Evolutionary conservation across 495 filamentous ascomycete genomes (phyloP).

Genomic region (Penicillium verhagenii): DNA sequence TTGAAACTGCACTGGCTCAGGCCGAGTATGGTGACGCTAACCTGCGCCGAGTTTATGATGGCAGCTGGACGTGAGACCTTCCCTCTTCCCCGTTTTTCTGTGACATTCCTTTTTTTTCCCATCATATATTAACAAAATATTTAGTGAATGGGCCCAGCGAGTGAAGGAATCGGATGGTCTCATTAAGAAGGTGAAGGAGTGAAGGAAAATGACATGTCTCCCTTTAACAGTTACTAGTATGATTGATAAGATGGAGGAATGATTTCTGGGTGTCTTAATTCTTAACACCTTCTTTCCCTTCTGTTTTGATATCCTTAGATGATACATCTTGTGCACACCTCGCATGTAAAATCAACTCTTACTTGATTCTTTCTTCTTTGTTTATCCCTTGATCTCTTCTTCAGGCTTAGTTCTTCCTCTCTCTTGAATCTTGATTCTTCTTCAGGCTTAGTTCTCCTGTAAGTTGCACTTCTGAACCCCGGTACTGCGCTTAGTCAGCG

Average conservation of each 20-base stretch:
- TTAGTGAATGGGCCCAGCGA: slow-evolving; percentile 75
- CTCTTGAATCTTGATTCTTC: too few species aligned
- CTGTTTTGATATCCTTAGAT: background rate
- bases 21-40: slow-evolving; percentile 69
- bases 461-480: background rate
- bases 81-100: background rate
- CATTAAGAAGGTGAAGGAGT: slow-evolving; percentile 51
- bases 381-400: background rate
- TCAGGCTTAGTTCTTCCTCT: background rate
- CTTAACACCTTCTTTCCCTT: slow-evolving; percentile 1
- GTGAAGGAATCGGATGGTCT: slow-evolving; percentile 58
- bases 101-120: background rate
- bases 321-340: background rate
- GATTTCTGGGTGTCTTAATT: too few species aligned
- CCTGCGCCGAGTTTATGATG: slow-evolving; percentile 83
- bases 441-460: background rate
- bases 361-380: background rate
- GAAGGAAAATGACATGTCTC: background rate
- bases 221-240: background rate
- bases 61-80: slow-evolving; percentile 89
- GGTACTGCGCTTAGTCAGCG: slow-evolving; percentile 4
- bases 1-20: slow-evolving; percentile 81
- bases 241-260: background rate
- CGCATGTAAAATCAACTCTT: slow-evolving; percentile 1
- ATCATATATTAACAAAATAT: slow-evolving; percentile 16